Evolutionary conservation across 139 green algal species (phyloP), one percentile per base, ranked within the genome.

Genomic region (Volvox africanus): DNA sequence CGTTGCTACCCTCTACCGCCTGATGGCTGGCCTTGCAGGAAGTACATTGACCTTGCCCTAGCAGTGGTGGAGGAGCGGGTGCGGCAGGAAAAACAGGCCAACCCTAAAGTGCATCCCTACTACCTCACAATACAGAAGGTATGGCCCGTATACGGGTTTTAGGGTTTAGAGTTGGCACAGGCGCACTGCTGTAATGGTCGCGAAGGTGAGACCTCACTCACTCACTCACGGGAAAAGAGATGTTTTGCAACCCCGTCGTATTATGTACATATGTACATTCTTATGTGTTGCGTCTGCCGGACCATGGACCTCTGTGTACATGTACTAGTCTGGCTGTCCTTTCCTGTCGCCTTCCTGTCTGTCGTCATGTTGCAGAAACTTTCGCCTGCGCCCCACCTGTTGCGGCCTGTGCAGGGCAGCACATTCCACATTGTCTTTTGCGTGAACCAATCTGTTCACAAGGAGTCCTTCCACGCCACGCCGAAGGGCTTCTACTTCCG

Each of bases 401-500:
- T 33, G 37, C 37, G 0, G 5, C 22, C 80, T 73, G 65, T 55
- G 17, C 86, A 90, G 86, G 61, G 36, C 75, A 37, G 24, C 55
- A 79, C 32, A 22, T 84, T 84, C 26, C 61, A 90, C 73, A 90
- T 90, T 50, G n/a, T 85, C 16, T 90, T 90, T 33, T 90, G 86
- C 73, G 30, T 79, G 11, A n/a, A 17, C 73, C 6, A 55, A 32
- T 90, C 86, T 19, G 86, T 89, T 19, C 86, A 92, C 73, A 80
- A 83, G 69, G 81, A 92, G 62, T 67, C 67, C 33, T 92, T 92
- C 88, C 16, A 88, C 62, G 73, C 89, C 73, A 92, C 82, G 3
- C 92, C 86, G 44, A 79, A 82, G 26, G 92, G 92, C 69, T 90
- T 89, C 61, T 93, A 93, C 92, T 93, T 94, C 81, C 89, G 92